These are phyloP conservation scores for Tulasnella sp. DNA, from an alignment of 768 basidiomycete species.

Conservation along the genomic window DNA sequence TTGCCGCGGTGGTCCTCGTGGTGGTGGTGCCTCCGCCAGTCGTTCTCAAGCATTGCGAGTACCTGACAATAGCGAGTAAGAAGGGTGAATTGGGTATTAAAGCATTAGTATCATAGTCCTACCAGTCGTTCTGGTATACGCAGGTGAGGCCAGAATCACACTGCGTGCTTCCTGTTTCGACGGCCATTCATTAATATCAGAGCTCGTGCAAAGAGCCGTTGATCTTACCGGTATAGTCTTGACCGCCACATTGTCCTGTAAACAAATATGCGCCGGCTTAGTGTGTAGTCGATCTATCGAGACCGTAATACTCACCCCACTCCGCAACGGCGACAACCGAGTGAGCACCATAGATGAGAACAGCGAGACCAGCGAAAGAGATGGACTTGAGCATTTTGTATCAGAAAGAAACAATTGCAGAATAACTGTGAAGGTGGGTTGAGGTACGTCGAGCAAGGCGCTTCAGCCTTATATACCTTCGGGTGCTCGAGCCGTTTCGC, in stretches of 20 bases:
- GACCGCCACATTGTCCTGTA: background rate
- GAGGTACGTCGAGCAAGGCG: background rate
- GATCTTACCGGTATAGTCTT: background rate
- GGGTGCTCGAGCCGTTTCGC: background rate
- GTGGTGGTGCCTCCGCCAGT: background rate
- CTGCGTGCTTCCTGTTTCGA: background rate
- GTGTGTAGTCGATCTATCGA: background rate
- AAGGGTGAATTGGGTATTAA: background rate
- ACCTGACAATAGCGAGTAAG: background rate
- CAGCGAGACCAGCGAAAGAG: background rate
- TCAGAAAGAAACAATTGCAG: background rate
- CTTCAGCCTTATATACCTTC: background rate
- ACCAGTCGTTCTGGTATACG: background rate
- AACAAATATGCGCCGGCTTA: background rate
- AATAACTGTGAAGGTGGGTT: background rate
- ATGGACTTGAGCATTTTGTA: background rate
- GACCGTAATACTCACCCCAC: background rate
- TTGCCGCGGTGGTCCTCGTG: background rate
- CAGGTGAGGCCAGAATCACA: constrained; percentile 16
- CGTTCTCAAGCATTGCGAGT: background rate
- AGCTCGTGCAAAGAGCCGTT: background rate
- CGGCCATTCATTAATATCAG: background rate
- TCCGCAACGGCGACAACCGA: background rate
- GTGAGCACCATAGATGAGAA: background rate
- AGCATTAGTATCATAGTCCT: background rate